These are phyloP conservation scores for Cercis canadensis DNA, from an alignment of 306 rosid genomes.

Conservation along the genomic window DNA sequence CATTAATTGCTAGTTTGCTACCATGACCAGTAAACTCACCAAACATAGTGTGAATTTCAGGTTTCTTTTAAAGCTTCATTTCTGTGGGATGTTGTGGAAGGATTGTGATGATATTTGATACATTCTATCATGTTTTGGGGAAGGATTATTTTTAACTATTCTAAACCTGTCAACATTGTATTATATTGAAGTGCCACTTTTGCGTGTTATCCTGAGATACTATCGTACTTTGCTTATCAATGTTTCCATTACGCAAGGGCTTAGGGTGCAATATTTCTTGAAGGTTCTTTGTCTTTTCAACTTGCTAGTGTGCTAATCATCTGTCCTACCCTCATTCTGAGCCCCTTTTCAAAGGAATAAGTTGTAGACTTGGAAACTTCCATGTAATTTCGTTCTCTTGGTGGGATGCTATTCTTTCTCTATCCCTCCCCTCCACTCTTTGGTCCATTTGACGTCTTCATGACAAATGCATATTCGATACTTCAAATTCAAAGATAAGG, in stretches of 20 bases:
- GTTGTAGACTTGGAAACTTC: constrained; percentile 40
- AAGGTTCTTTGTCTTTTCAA: constrained; percentile 31
- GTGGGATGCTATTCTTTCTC: not conserved
- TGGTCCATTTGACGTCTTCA: no score
- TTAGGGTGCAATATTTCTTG: constrained; percentile 16
- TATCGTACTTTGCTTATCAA: not conserved
- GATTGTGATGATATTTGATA: not conserved
- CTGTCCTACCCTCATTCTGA: not conserved
- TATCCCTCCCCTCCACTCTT: not conserved
- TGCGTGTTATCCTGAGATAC: not conserved
- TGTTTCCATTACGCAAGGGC: not conserved
- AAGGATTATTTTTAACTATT: no score
- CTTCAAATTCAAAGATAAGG: not conserved
- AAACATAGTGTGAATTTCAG: not conserved
- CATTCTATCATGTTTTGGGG: not conserved
- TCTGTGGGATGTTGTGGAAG: not conserved
- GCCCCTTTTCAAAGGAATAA: not conserved
- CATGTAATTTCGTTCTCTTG: constrained; percentile 17
- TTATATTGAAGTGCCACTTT: not conserved
- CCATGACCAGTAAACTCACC: constrained; percentile 13
- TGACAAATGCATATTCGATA: constrained; percentile 2
- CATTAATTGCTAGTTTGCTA: not conserved
- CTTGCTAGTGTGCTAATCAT: not conserved
- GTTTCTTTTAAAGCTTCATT: not conserved
- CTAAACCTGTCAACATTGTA: not conserved